Evolutionary conservation across 2,329 filamentous ascomycete species (phyloP), one percentile per base, ranked within the genome.

Genomic region (Aspergillus proliferans): DNA sequence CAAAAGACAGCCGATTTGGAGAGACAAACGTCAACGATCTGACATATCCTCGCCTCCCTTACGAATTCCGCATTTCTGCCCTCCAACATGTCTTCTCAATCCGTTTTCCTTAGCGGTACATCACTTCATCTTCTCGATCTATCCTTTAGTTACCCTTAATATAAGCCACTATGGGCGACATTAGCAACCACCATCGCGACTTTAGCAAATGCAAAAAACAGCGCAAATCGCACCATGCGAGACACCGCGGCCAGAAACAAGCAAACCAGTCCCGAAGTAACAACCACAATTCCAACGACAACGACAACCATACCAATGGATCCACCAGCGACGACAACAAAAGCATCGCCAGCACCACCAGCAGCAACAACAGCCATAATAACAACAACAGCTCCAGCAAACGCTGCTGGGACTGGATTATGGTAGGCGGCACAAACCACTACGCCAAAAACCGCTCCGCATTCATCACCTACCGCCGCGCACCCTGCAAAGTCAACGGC

Each of bases 361-460:
- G 2, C 15, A 38, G 34, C n/a, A 38, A 38, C 34, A 6, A n/a
- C 26, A 43, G 6, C 19, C 15, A 24, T 14, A 14, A 42, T 8
- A 15, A 26, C 10, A 14, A 24, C 40, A 24, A 22, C 42, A 22
- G 12, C 24, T 30, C 26, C 33, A 15, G n/a, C 46, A 30, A 19
- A 46, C 14, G 55, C 33, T 59, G 57, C 48, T 59, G 54, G 54
- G 50, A 53, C 46, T 59, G 57, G 57, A 49, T 59, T 19, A 42
- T 59, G 22, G 47, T 46, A 15, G 26, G 30, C 10, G 56, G 55
- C 22, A 59, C 55, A 44, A 49, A 43, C 3, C 57, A 59, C 50
- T 57, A 53, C 52, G 57, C 57, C 43, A 56, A 57, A 36, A 59
- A 59, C 52, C 55, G 57, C 14, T 45, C 55, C 3, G 48, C 56